Evolutionary conservation across 208 protist genomes (phyloP).

Genomic region (Trichomonas tenax): DNA sequence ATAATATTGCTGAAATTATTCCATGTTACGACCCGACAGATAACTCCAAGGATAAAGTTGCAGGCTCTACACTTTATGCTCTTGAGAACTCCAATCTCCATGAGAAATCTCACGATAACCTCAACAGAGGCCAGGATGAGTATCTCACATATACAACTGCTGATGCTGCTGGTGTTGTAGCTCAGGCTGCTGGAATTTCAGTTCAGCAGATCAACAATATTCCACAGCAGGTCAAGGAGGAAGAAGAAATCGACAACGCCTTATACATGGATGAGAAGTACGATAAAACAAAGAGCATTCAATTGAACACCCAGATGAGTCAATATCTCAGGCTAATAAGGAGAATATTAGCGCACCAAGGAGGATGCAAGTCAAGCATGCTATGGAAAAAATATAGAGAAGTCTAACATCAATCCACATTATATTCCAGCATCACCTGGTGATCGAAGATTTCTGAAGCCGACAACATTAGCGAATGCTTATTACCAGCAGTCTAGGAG

Average conservation of each 20-base stretch:
- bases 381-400: not conserved
- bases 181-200: not conserved
- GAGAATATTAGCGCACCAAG: not conserved
- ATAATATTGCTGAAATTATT: not conserved
- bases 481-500: not conserved
- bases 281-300: not conserved
- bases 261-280: not conserved
- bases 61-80: not conserved
- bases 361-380: not conserved
- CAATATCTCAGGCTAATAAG: not conserved
- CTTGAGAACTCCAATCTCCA: not conserved
- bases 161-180: not conserved
- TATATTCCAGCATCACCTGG: not conserved
- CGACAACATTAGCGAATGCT: not conserved
- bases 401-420: not conserved
- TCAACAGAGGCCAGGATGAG: not conserved
- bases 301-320: not conserved
- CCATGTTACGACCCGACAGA: not conserved
- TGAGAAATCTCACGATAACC: not conserved
- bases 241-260: not conserved
- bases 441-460: not conserved
- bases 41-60: not conserved
- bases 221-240: not conserved
- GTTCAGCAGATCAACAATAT: not conserved
- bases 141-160: not conserved